These are phyloP conservation scores for Marasmius oreades DNA, from an alignment of 1,284 basidiomycete genomes.

Conservation along the genomic window DNA sequence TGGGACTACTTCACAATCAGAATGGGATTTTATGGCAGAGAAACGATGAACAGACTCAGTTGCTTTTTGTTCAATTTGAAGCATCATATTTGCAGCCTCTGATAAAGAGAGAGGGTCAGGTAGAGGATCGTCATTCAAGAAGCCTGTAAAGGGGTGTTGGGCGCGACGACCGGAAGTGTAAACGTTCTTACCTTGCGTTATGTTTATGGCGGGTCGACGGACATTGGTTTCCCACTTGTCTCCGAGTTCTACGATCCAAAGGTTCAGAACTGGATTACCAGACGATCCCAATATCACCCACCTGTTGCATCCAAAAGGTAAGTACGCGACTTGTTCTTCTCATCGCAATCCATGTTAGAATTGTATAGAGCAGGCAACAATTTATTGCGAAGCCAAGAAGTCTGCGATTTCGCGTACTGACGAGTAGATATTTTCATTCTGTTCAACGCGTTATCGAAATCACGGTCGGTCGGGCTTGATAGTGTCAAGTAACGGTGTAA, in stretches of 20 bases:
- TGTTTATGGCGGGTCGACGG: conserved; percentile 41
- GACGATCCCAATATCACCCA: conserved; percentile 26
- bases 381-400: conserved; percentile 92
- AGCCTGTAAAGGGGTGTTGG: conserved; percentile 40
- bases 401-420: conserved; percentile 90
- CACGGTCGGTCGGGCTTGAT: conserved; percentile 34
- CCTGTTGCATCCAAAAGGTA: conserved; percentile 80
- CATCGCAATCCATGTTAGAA: conserved; percentile 37
- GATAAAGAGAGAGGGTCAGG: conserved; percentile 62
- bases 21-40: conserved; percentile 9
- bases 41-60: conserved; percentile 39
- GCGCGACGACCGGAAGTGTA: background rate
- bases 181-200: conserved; percentile 44
- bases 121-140: conserved; percentile 50
- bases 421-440: conserved; percentile 86
- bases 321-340: conserved; percentile 31
- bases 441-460: conserved; percentile 62
- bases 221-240: conserved; percentile 59
- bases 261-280: conserved; percentile 10
- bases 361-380: conserved; percentile 73
- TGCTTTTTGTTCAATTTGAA: conserved; percentile 41
- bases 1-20: conserved; percentile 41
- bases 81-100: conserved; percentile 47
- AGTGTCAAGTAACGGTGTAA: conserved; percentile 66
- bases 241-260: conserved; percentile 40